These are phyloP conservation scores for Cyphellophora attinorum DNA, from an alignment of 2,329 filamentous ascomycete genomes.

Conservation along the genomic window DNA sequence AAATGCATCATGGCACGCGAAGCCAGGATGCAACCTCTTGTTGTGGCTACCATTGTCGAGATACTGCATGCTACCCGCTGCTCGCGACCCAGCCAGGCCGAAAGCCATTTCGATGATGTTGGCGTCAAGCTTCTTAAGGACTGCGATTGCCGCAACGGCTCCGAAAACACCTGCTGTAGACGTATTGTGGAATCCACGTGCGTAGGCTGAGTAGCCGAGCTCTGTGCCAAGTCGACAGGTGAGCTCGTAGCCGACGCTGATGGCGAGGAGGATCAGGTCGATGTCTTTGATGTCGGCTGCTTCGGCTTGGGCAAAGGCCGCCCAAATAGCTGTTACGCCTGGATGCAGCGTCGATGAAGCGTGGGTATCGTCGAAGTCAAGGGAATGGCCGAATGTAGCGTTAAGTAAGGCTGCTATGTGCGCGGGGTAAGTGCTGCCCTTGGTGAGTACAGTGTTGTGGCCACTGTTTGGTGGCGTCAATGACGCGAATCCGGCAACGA, in stretches of 20 bases:
- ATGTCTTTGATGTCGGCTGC: neutral
- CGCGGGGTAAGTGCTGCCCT: slow-evolving; percentile 16
- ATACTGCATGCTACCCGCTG: slow-evolving; percentile 29
- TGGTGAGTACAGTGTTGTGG: slow-evolving; percentile 13
- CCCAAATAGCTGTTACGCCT: slow-evolving; percentile 27
- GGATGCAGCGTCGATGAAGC: slow-evolving; percentile 32
- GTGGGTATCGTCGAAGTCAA: slow-evolving; percentile 39
- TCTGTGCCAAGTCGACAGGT: slow-evolving; percentile 24
- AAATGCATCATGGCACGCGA: slow-evolving; percentile 30
- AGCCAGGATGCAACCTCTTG: slow-evolving; percentile 29
- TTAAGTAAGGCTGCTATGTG: slow-evolving; percentile 34
- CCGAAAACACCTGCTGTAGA: slow-evolving; percentile 28
- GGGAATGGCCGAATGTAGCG: slow-evolving; percentile 31
- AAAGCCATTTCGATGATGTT: slow-evolving; percentile 24
- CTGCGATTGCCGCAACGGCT: slow-evolving; percentile 23
- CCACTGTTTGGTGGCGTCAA: slow-evolving; percentile 7
- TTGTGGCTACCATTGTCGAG: slow-evolving; percentile 30
- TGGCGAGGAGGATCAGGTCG: slow-evolving; percentile 22
- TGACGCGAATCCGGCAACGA: slow-evolving; percentile 11
- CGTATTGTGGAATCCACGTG: slow-evolving; percentile 29
- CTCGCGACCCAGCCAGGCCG: slow-evolving; percentile 27
- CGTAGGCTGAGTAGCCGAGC: slow-evolving; percentile 24
- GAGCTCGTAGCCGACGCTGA: slow-evolving; percentile 26
- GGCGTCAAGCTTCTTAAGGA: slow-evolving; percentile 20
- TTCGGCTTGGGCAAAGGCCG: slow-evolving; percentile 23